Evolutionary conservation across 352 stramenopile species (phyloP), one percentile per base, ranked within the genome.

Genomic region (Plasmopara halstedii): DNA sequence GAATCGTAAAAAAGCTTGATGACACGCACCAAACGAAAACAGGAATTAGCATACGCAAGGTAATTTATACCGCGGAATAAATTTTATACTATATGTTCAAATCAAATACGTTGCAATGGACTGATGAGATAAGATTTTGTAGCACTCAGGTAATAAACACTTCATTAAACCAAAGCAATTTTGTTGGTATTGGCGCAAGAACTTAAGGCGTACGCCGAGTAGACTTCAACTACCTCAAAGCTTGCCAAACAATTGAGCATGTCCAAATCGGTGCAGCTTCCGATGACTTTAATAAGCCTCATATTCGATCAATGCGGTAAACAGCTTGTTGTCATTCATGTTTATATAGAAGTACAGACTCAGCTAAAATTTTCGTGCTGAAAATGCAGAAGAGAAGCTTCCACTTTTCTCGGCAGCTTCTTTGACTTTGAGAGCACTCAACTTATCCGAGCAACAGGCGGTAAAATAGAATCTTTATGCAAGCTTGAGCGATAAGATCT

Each of bases 221-320:
- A 94, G 82, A 94, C 40, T 94, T 89, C 47, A 82, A 56, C 40
- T 91, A 81, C 32, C 22, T 70, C 5, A 88, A 87, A 50, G 77
- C 69, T 9, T 87, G 71, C 20, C 67, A 85, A 68, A 53, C 58
- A 32, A 85, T 94, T 31, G 76, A 86, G 42, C 57, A 62, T 22
- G 52, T 88, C 14, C 68, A 72, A 20, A 80, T 94, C 29, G 73
- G 76, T 11, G 54, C 53, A 32, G 58, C 44, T 41, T 66, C 56
- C 40, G 47, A 44, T 27, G 64, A 68, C 20, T 43, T 27, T 36
- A 61, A 10, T 13, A 45, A 36, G 10, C 4, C 21, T 61, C 58
- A 38, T 44, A 46, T 52, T 42, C 51, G 41, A 20, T 55, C 44
- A 20, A 60, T 44, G 8, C 50, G 56, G 60, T 60, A 55, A 50